Percentiles rank a stretch among this genome's conserved stretches.
Evolutionary conservation across 2,329 filamentous ascomycete species (phyloP).

Genomic region (Dactylonectria macrodidyma): DNA sequence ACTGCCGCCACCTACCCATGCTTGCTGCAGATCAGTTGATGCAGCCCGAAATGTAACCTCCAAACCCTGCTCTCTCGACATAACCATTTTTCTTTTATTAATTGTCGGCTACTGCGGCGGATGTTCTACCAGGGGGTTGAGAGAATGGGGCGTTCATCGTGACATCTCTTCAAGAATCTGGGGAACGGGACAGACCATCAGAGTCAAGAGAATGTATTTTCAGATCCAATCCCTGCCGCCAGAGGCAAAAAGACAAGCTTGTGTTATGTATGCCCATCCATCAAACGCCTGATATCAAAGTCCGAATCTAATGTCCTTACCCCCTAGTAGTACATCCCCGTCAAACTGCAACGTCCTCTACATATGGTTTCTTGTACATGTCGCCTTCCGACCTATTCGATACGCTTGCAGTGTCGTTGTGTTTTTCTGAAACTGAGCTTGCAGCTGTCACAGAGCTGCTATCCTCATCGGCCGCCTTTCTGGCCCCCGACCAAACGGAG

Average conservation of each 20-base stretch:
- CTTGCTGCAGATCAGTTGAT: conserved; percentile 28
- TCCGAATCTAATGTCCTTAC: conserved; percentile 11
- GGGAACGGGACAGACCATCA: conserved; percentile 11
- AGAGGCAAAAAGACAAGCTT: conserved; percentile 21
- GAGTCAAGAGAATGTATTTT: conserved; percentile 19
- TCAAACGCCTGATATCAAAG: conserved; percentile 37
- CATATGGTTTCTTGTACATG: conserved; percentile 44
- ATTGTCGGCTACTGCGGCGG: neutral
- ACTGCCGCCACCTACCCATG: conserved; percentile 26
- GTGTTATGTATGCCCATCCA: conserved; percentile 16
- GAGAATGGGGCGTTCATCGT: conserved; percentile 12
- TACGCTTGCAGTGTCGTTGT: conserved; percentile 35
- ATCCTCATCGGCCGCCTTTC: conserved; percentile 36
- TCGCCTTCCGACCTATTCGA: conserved; percentile 33
- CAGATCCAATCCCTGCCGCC: conserved; percentile 12
- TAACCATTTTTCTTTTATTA: neutral
- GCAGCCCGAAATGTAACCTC: conserved; percentile 14
- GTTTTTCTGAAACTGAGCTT: conserved; percentile 41
- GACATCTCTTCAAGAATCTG: conserved; percentile 9
- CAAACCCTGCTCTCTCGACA: neutral
- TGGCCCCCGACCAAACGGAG: conserved; percentile 43
- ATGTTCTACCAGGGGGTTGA: neutral
- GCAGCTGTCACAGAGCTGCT: conserved; percentile 40
- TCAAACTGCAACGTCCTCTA: conserved; percentile 39
- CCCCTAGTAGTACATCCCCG: neutral